Conservation (phyloP, 1,284 basidiomycete genomes). For the Ceratobasidium sp. region DNA sequence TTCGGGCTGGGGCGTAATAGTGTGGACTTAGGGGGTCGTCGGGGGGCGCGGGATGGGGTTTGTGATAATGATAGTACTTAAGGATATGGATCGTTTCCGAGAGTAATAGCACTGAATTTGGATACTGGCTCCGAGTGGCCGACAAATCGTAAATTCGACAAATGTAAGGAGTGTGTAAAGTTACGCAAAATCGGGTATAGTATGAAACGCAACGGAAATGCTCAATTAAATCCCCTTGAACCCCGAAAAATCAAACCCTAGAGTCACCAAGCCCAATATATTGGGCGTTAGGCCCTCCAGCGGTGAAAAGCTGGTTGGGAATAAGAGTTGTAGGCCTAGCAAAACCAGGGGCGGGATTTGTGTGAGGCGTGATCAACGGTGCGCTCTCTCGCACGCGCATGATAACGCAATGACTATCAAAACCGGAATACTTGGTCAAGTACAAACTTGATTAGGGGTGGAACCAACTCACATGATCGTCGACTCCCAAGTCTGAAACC, state of each 20-base stretch:
- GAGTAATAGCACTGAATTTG: too few relatives aligned
- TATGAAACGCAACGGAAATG: too few relatives aligned
- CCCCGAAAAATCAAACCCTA: not conserved
- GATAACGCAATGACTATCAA: slow-evolving; percentile 30
- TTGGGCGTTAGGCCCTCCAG: not conserved
- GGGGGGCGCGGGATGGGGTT: too few relatives aligned
- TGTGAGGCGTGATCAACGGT: slow-evolving; percentile 32
- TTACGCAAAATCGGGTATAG: too few relatives aligned
- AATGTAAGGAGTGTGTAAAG: too few relatives aligned
- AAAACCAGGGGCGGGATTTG: not conserved
- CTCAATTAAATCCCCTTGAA: too few relatives aligned
- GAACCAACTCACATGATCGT: slow-evolving; percentile 66
- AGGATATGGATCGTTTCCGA: too few relatives aligned
- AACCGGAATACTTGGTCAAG: not conserved
- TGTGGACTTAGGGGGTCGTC: too few relatives aligned
- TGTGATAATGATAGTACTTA: too few relatives aligned
- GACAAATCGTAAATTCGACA: too few relatives aligned
- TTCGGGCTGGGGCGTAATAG: not conserved
- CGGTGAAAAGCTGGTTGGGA: not conserved
- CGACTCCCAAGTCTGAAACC: slow-evolving; percentile 81
- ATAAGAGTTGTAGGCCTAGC: not conserved
- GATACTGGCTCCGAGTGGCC: too few relatives aligned
- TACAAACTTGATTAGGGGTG: slow-evolving; percentile 53
- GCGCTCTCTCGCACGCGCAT: slow-evolving; percentile 12
- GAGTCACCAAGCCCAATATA: not conserved